Evolutionary conservation across 1,139 yeast genomes (phyloP), one percentile per base, ranked within the genome.

Genomic region (Yamadazyma blattariae): DNA sequence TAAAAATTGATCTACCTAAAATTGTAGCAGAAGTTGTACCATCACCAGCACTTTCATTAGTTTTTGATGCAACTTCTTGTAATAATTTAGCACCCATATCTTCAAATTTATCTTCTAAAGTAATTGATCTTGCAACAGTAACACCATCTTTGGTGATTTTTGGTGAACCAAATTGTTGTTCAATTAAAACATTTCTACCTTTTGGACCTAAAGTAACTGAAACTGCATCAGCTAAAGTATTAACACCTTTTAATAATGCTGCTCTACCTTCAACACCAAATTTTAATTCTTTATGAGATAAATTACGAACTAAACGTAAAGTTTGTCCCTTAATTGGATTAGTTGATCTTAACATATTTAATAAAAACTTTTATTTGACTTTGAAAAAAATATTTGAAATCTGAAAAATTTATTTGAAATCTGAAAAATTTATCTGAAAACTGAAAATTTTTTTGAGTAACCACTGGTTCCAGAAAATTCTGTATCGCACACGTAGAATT

Each of bases 131-230:
- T 49, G 98, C 98, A 45, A 92, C 98, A 31, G 98, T 92, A 40
- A 92, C 98, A 81, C 98, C 98, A 64, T 92, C 98, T 74, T 92
- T 92, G 69, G 98, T 92, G 75, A 92, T 92, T 76, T 92, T 92
- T 58, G 98, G 98, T 33, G 96, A 78, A 42, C 98, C 98, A 48
- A 88, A 92, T 46, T 88, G 87, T 70, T 92, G 98, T 70, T 92
- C 98, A 57, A 92, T 92, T 56, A 92, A 79, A 33, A 92, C 98
- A 57, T 92, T 92, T 70, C 98, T 84, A 59, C 98, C 98, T 69
- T 92, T 92, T 58, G 98, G 98, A 43, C 98, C 98, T 49, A 92
- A 74, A 30, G 98, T 92, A 40, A 94, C 97, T 26, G 96, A 84
- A 39, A 92, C 98, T 19, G 98, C 98, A 59, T 88, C 94, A 37